Conservation (phyloP, 75 land plant genomes). For the Pseudotsuga menziesii region DNA sequence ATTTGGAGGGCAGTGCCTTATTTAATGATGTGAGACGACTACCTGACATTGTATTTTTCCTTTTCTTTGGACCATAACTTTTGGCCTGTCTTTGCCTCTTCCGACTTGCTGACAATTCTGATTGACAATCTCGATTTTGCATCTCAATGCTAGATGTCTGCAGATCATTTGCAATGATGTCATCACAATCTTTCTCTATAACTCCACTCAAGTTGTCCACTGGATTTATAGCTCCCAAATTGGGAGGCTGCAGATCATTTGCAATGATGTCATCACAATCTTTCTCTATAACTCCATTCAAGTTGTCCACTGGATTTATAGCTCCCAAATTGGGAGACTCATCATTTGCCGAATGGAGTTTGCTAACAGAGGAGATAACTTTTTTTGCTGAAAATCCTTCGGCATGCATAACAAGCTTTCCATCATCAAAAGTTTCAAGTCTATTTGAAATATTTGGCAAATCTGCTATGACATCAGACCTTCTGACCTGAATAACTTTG, state of each 20-base stretch:
- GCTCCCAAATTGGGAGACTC: neutral
- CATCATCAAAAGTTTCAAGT: neutral
- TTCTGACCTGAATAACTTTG: neutral
- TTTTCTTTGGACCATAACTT: neutral
- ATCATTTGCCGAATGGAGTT: neutral
- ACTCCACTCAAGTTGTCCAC: neutral
- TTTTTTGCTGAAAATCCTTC: neutral
- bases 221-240: neutral
- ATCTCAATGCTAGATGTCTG: slow-evolving; percentile 1
- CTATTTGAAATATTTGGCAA: neutral
- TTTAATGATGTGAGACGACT: neutral
- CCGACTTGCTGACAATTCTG: neutral
- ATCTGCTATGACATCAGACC: neutral
- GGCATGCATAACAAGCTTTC: neutral
- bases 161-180: neutral
- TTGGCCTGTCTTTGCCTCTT: slow-evolving; percentile 11
- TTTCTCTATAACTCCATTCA: neutral
- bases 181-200: neutral
- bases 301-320: neutral
- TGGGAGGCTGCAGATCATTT: slow-evolving; percentile 3
- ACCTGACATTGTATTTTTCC: slow-evolving; percentile 5
- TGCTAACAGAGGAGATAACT: neutral
- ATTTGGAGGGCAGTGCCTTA: neutral
- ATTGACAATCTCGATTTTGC: neutral
- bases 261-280: neutral